Evolutionary conservation across 1,284 basidiomycete species (phyloP).

Genomic region (Caloboletus inedulis): DNA sequence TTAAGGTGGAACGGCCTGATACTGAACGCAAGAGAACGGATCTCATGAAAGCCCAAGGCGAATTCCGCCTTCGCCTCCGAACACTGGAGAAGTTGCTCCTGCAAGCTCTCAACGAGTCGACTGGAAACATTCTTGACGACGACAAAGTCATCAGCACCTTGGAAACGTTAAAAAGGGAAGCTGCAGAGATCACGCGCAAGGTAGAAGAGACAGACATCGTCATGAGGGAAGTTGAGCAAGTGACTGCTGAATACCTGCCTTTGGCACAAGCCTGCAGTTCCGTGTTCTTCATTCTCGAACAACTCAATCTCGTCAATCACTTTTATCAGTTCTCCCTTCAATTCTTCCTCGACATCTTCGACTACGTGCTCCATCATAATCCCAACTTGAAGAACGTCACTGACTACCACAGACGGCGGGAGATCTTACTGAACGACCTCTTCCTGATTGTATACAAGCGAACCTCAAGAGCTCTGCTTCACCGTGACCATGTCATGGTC

Average conservation of each 20-base stretch:
- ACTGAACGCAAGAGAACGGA: constrained; percentile 97
- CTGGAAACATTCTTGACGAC: constrained; percentile 97
- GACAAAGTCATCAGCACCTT: constrained; percentile 98
- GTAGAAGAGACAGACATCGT: constrained; percentile 97
- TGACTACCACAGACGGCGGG: constrained; percentile 73
- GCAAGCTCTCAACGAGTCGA: constrained; percentile 95
- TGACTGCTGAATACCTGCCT: constrained; percentile 92
- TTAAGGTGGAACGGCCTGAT: constrained; percentile 96
- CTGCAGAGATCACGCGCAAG: constrained; percentile 93
- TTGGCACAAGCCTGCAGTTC: constrained; percentile 96
- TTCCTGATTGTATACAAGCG: constrained; percentile 90
- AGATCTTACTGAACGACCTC: constrained; percentile 86
- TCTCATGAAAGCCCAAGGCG: constrained; percentile 97
- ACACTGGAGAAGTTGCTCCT: constrained; percentile 93
- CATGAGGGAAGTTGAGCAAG: constrained; percentile 95
- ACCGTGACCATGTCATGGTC: constrained; percentile 90
- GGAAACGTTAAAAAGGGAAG: constrained; percentile 96
- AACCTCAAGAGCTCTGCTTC: constrained; percentile 87
- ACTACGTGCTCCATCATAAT: constrained; percentile 90
- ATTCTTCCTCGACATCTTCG: constrained; percentile 99
- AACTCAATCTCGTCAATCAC: constrained; percentile 91
- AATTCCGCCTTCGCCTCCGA: constrained; percentile 90
- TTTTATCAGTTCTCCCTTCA: constrained; percentile 99
- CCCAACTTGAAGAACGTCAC: constrained; percentile 80
- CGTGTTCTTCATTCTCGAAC: constrained; percentile 96